Evolutionary conservation across 2,329 filamentous ascomycete species (phyloP).

Genomic region (Penicillium sp.): DNA sequence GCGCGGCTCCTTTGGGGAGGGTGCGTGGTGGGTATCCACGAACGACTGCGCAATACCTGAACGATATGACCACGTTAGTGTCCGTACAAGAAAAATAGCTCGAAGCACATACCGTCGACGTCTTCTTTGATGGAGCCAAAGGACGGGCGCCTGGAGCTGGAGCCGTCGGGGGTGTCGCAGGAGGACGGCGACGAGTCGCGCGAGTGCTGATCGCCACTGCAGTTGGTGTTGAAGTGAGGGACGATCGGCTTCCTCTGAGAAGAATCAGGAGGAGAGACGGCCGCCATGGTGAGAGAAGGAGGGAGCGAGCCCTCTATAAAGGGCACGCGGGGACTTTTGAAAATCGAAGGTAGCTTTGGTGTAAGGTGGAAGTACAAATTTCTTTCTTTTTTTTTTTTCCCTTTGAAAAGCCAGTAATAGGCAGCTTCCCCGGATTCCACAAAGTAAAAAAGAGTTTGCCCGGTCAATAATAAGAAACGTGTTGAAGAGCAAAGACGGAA

Average conservation of each 20-base stretch:
- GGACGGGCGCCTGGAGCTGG: conserved; percentile 39
- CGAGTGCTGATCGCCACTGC: conserved; percentile 25
- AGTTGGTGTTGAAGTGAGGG: conserved; percentile 19
- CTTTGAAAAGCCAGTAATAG: conserved; percentile 17
- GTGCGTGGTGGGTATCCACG: conserved; percentile 37
- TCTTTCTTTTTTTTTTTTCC: not conserved
- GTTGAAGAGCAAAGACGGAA: not conserved
- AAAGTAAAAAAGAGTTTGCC: conserved; percentile 13
- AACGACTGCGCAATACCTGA: conserved; percentile 44
- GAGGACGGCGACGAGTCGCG: conserved; percentile 33
- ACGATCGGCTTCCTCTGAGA: conserved; percentile 25
- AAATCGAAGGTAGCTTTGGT: conserved; percentile 7
- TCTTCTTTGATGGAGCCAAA: conserved; percentile 46
- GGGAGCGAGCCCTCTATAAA: conserved; percentile 26
- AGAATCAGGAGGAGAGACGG: conserved; percentile 21
- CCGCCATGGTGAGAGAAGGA: conserved; percentile 27
- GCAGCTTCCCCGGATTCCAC: conserved; percentile 32
- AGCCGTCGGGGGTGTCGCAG: conserved; percentile 35
- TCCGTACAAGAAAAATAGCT: not conserved
- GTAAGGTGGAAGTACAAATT: conserved; percentile 11
- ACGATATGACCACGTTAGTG: not conserved
- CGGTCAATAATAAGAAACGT: conserved; percentile 9
- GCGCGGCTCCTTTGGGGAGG: conserved; percentile 25
- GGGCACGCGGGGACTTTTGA: conserved; percentile 8
- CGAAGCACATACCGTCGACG: conserved; percentile 34